phyloP scores from a whole-genome alignment of 2,329 filamentous ascomycete genomes.

The Alternaria atra region DNA sequence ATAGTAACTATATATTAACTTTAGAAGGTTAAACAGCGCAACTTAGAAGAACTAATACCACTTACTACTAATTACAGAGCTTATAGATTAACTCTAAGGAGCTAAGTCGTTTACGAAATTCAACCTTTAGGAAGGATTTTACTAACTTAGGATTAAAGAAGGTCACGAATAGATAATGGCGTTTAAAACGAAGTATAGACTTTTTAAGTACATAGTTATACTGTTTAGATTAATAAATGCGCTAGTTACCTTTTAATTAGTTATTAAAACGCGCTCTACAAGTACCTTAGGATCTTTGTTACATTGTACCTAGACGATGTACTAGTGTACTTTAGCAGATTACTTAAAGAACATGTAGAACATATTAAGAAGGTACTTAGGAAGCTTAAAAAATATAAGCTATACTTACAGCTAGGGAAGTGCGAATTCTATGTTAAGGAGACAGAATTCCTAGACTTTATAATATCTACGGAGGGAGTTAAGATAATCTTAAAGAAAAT shows the following conservation, averaged over 20 bases:
- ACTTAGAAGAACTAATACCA: neutral
- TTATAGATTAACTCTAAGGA: neutral
- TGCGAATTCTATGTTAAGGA: constrained; percentile 40
- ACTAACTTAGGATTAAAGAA: too few species aligned
- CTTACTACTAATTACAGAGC: neutral
- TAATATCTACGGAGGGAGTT: constrained; percentile 32
- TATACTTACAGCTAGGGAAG: constrained; percentile 37
- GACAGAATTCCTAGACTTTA: constrained; percentile 15
- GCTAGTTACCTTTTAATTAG: constrained; percentile 3
- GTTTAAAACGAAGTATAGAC: too few species aligned
- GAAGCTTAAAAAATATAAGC: constrained; percentile 21
- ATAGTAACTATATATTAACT: constrained; percentile 4
- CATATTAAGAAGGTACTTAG: constrained; percentile 5
- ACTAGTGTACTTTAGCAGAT: neutral
- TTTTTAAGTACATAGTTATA: too few species aligned
- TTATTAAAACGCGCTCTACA: too few species aligned
- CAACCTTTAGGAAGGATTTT: neutral
- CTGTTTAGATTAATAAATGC: neutral
- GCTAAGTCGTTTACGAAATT: neutral
- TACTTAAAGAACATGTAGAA: neutral
- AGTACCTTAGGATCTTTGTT: too few species aligned
- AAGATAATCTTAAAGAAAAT: constrained; percentile 38
- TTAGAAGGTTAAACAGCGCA: neutral
- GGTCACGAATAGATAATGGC: too few species aligned
- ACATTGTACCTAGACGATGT: neutral